phyloP scores from a whole-genome alignment of 2,329 filamentous ascomycete genomes.

The Colletotrichum caudatum region DNA sequence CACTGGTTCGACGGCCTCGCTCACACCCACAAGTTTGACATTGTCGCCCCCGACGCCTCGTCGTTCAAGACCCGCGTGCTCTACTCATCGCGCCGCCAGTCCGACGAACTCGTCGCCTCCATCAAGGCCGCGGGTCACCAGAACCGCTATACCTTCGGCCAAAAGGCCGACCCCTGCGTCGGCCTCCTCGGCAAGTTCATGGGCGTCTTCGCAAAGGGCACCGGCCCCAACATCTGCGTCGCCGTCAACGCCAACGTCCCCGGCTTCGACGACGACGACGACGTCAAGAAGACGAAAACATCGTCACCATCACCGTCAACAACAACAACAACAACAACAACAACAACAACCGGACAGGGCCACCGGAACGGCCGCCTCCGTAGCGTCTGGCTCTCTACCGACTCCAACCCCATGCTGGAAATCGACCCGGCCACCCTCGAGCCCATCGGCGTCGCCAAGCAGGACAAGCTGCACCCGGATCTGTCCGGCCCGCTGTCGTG shows the following conservation, averaged over 20 bases:
- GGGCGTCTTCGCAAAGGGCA: slow-evolving; percentile 63
- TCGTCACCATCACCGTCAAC: not conserved
- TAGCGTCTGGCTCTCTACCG: slow-evolving; percentile 68
- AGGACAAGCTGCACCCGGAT: slow-evolving; percentile 73
- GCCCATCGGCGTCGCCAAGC: slow-evolving; percentile 72
- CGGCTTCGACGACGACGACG: slow-evolving; percentile 50
- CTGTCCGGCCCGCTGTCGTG: slow-evolving; percentile 76
- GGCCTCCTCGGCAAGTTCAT: slow-evolving; percentile 79
- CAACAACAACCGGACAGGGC: not conserved
- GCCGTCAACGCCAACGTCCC: slow-evolving; percentile 75
- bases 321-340: not conserved
- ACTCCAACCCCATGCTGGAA: slow-evolving; percentile 67
- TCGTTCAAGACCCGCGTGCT: slow-evolving; percentile 59
- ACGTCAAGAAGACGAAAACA: not conserved
- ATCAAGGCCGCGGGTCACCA: slow-evolving; percentile 71
- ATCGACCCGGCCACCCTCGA: slow-evolving; percentile 79
- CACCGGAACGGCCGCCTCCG: slow-evolving; percentile 47
- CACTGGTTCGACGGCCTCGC: slow-evolving; percentile 89
- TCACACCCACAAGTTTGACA: slow-evolving; percentile 79
- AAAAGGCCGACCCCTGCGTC: slow-evolving; percentile 79
- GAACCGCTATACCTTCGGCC: slow-evolving; percentile 73
- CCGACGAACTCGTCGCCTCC: slow-evolving; percentile 70
- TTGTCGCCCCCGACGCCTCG: slow-evolving; percentile 55
- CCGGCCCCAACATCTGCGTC: slow-evolving; percentile 72
- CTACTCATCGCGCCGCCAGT: slow-evolving; percentile 79